Evolutionary conservation across 495 filamentous ascomycete genomes (phyloP).

Genomic region (Annulohypoxylon nitens): DNA sequence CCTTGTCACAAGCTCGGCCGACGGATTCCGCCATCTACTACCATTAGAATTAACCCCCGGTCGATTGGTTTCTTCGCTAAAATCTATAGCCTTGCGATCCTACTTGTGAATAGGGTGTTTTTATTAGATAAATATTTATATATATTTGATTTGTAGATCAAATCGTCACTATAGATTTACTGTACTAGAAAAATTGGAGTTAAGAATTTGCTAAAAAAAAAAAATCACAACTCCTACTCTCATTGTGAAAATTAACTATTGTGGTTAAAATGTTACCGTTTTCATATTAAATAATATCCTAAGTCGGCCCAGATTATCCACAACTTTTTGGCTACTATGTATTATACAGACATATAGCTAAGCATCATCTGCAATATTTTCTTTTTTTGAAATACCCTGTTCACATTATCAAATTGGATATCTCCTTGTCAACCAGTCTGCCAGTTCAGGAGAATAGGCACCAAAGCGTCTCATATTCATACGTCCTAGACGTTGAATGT

Average conservation of each 20-base stretch:
- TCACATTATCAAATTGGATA: conserved; percentile 17
- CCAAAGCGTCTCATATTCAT: conserved; percentile 13
- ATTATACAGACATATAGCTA: conserved; percentile 10
- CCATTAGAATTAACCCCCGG: conserved; percentile 22
- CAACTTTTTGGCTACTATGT: neutral
- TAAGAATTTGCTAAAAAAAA: neutral
- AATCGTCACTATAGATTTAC: neutral
- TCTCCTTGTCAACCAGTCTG: conserved; percentile 16
- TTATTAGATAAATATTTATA: neutral
- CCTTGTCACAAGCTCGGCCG: conserved; percentile 33
- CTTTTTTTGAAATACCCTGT: conserved; percentile 8
- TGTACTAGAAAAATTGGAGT: neutral
- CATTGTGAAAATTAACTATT: too few relatives aligned
- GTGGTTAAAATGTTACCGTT: too few relatives aligned
- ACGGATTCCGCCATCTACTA: conserved; percentile 22
- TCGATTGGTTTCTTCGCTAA: conserved; percentile 30
- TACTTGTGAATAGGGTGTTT: neutral
- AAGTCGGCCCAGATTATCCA: neutral
- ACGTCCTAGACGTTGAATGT: neutral
- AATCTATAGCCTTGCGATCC: conserved; percentile 1
- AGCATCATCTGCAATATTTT: conserved; percentile 13
- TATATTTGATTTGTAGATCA: neutral
- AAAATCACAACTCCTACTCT: too few relatives aligned
- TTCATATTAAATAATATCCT: neutral
- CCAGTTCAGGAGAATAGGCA: conserved; percentile 13